These are phyloP conservation scores for Starmerella ratchasimensis DNA, from an alignment of 805 yeast genomes.

Conservation along the genomic window DNA sequence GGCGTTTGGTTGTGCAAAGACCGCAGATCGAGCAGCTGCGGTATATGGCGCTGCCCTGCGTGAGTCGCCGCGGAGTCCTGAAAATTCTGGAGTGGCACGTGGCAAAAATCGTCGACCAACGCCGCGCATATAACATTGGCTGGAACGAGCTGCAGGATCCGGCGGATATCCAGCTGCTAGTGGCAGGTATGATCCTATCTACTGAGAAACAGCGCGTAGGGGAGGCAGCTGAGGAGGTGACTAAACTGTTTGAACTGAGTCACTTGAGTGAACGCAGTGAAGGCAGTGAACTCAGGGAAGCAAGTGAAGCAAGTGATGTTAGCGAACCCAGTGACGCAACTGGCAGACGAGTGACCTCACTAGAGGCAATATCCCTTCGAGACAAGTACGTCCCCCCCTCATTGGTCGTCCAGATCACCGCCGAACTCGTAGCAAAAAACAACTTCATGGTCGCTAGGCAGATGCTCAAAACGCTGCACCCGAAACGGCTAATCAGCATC, in stretches of 20 bases:
- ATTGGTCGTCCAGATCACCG: background rate
- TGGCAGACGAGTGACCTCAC: background rate
- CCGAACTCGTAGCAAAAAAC: conserved; percentile 9
- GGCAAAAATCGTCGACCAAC: background rate
- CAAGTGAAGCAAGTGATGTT: no score
- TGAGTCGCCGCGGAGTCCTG: conserved; percentile 14
- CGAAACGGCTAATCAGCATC: conserved; percentile 5
- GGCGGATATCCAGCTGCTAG: conserved; percentile 21
- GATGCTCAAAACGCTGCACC: conserved; percentile 14
- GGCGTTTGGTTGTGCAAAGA: conserved; percentile 14
- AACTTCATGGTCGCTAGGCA: conserved; percentile 15
- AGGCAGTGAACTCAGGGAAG: background rate
- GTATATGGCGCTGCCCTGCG: conserved; percentile 22
- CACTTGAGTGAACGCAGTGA: background rate
- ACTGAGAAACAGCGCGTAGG: conserved; percentile 17
- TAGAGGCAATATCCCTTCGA: background rate
- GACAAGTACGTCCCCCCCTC: background rate
- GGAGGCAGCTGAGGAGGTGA: conserved; percentile 1
- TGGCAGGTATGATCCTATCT: conserved; percentile 22
- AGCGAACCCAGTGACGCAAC: no score
- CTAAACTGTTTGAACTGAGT: conserved; percentile 16
- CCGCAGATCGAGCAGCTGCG: conserved; percentile 25
- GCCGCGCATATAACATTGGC: conserved; percentile 2
- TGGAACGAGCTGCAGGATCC: conserved; percentile 12
- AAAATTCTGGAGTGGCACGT: conserved; percentile 15